Conservation (phyloP, 805 yeast species). For the Millerozyma acaciae region DNA sequence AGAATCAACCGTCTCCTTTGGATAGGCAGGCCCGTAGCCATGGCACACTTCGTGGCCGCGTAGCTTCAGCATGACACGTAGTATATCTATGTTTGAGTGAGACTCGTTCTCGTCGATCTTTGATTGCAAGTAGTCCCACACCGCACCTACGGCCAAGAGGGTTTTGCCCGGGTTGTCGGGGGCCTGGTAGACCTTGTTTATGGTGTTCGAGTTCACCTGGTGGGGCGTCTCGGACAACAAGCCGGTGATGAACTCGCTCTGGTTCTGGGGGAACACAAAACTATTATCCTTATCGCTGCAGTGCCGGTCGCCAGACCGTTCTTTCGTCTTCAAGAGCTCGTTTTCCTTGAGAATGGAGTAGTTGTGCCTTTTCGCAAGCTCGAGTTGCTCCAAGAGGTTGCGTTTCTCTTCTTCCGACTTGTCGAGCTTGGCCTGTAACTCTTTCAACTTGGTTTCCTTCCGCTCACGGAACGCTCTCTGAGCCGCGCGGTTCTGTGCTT, state of each 20-base stretch:
- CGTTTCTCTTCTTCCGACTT: constrained; percentile 55
- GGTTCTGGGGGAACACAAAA: constrained; percentile 34
- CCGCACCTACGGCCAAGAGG: constrained; percentile 68
- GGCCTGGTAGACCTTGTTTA: constrained; percentile 31
- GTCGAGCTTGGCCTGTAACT: constrained; percentile 55
- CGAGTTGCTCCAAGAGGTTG: constrained; percentile 44
- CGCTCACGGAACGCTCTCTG: constrained; percentile 85
- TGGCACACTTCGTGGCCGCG: constrained; percentile 74
- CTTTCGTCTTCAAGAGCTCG: constrained; percentile 39
- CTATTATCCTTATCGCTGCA: constrained; percentile 3
- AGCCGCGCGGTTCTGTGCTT: constrained; percentile 82
- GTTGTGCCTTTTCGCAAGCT: constrained; percentile 51
- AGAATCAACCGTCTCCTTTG: constrained; percentile 40
- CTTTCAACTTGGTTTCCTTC: constrained; percentile 68
- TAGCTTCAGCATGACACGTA: constrained; percentile 53
- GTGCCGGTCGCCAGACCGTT: constrained; percentile 5
- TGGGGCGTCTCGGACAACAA: constrained; percentile 26
- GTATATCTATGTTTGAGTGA: constrained; percentile 50
- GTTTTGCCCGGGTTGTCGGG: constrained; percentile 41
- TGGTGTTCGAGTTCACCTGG: constrained; percentile 14
- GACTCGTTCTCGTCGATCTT: constrained; percentile 42
- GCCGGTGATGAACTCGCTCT: constrained; percentile 29
- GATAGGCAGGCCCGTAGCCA: constrained; percentile 73
- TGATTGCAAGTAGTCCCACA: constrained; percentile 72
- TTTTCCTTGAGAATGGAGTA: constrained; percentile 60